Base-by-base conservation (phyloP, 2,329 filamentous ascomycete genomes). In the Thermomyces lanuginosus region DNA sequence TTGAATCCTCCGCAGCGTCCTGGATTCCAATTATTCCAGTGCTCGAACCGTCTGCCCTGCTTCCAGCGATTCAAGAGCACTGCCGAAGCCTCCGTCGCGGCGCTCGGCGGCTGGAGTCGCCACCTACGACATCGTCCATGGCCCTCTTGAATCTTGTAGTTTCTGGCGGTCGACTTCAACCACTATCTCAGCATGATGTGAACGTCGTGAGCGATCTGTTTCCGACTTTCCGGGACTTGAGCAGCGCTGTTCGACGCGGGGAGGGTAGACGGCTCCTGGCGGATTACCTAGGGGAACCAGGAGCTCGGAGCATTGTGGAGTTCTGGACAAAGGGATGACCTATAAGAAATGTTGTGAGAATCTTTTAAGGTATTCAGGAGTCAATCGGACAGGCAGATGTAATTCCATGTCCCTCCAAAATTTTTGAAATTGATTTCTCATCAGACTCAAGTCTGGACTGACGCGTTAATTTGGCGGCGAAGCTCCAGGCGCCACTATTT, bases 301-400 rank as follows among this genome's bases (percentile, higher is more conserved):
- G 41, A 19, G 47, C 35, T 9, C 28, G 16, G 13, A 41, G 43
- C n/a, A 38, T 58, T 22, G 26, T 48, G n/a, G 41, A 43, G 8
- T 58, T 56, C 33, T 59, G 55, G 53, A 34, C 28, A 15, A 37
- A 42, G 19, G 49, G 55, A 33, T 40, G 36, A 34, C 28, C n/a
- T n/a, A n/a, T n/a, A n/a, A n/a, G n/a, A n/a, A n/a, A n/a, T n/a
- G n/a, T n/a, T n/a, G n/a, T n/a, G n/a, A n/a, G n/a, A n/a, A n/a
- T n/a, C n/a, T n/a, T n/a, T n/a, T n/a, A n/a, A n/a, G n/a, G n/a
- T n/a, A n/a, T n/a, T n/a, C n/a, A n/a, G n/a, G n/a, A n/a, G n/a
- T n/a, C n/a, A n/a, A n/a, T n/a, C n/a, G n/a, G n/a, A n/a, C n/a
- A n/a, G n/a, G n/a, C n/a, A n/a, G n/a, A n/a, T n/a, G n/a, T n/a